phyloP scores from a whole-genome alignment of 768 basidiomycete species.

The Hydnum rufescens region DNA sequence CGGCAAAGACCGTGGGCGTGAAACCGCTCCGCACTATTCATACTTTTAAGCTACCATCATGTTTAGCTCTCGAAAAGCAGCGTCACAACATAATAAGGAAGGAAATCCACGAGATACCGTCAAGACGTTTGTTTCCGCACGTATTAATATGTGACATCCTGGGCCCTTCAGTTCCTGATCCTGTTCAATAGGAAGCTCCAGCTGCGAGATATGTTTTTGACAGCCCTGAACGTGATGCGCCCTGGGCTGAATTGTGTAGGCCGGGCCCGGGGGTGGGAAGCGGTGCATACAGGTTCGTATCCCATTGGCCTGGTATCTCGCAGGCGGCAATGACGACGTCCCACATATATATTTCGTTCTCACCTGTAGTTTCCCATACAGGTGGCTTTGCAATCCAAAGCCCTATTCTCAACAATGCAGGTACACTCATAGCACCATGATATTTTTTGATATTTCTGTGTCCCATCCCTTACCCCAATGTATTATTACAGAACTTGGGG shows the following conservation, averaged over 20 bases:
- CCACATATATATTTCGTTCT: background rate
- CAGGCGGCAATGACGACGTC: background rate
- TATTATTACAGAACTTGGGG: background rate
- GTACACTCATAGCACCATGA: background rate
- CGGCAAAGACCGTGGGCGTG: too few species aligned
- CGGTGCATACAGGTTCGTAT: background rate
- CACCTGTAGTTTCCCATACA: background rate
- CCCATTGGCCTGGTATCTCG: background rate
- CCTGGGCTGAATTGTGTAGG: background rate
- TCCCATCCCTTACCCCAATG: too few species aligned
- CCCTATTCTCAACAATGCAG: conserved; percentile 15
- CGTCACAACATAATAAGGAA: conserved; percentile 44
- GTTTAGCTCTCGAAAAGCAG: too few species aligned
- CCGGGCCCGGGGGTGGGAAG: background rate
- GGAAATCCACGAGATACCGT: conserved; percentile 21
- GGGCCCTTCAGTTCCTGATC: background rate
- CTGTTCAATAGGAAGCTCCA: conserved; percentile 1
- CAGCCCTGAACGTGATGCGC: background rate
- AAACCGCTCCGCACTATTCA: too few species aligned
- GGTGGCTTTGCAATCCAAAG: background rate
- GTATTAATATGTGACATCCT: background rate
- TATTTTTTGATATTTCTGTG: background rate
- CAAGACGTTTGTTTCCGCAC: background rate
- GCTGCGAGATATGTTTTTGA: background rate
- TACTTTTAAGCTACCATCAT: too few species aligned